Base-by-base conservation (phyloP, 768 basidiomycete genomes). In the Phaffia tasmanica region DNA sequence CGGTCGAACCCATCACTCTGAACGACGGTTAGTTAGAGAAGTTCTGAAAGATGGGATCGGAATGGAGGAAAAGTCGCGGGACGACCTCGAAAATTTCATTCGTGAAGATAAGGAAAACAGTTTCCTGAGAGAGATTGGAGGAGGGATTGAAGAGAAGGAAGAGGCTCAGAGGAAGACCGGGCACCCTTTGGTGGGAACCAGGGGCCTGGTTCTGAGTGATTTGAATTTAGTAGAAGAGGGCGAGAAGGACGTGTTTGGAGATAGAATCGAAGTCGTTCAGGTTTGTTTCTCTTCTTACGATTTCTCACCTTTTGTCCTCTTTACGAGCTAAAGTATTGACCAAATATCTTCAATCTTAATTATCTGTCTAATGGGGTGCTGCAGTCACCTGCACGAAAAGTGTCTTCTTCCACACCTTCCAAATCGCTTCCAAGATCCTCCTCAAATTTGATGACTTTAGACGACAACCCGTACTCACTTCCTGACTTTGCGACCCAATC, bases 1-100 rank as follows among this genome's bases (percentile, higher is more conserved):
- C n/a, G 62, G 62, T 7, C n/a, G 62, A 21, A 53, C 29, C 7
- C 62, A 63, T 53, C 62, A 54, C 19, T 19, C 62, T 19, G 62
- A 63, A 32, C n/a, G 62, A 29, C 62, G 46, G 30, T 8, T 23
- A 11, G 62, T 53, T 25, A 53, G 32, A 9, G 49, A 49, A 18
- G 50, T 54, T 50, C 62, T 63, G 51, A 8, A 53, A 19, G 32
- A 35, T 16, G 62, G 62, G 2, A 29, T 53, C 14, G n/a, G 49
- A 30, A 21, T 42, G 35, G 35, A 29, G 19, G 25, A 46, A 54
- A 29, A 16, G 27, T 51, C 48, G 21, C 4, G 53, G n/a, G n/a
- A 27, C 8, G 27, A 27, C 21, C 53, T 29, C 14, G 56, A 23
- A 6, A 27, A 29, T 32, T 32, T 57, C 32, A 21, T 18, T 57